Base-by-base conservation (phyloP, 2,329 filamentous ascomycete genomes). In the Elsinoe fawcettii region DNA sequence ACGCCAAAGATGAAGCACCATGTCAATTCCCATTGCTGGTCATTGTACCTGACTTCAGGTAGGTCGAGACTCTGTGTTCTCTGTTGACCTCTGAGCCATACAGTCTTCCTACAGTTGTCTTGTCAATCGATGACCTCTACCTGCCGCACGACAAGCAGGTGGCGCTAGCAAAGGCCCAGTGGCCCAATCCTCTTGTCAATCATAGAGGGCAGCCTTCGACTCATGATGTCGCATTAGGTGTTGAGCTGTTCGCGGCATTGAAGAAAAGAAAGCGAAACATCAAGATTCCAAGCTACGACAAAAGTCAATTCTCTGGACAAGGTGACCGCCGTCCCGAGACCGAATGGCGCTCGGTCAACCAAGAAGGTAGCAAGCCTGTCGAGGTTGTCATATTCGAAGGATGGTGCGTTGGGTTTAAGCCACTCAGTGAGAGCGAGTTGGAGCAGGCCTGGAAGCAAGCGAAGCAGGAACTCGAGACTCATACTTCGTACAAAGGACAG, bases 71-170 rank as follows among this genome's bases (percentile, higher is more conserved):
- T 3, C 80, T 95, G 43, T 79, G 83, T 62, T 69, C 76, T 18
- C 81, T 80, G 12, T 80, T 92, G 36, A 76, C 80, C 32, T 73
- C 74, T 47, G 70, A 75, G 12, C 79, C 79, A 1, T 77, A 85
- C 66, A 78, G 78, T 18, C 77, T 88, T 22, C 74, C 79, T 58
- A 86, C 86, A 2, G 76, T 88, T 51, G 85, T 90, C 55, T 80
- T 89, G 70, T 91, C 87, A 69, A 86, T 96, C 62, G 91, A 96
- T 70, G 90, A 96, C 73, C 84, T 96, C 64, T 96, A 96, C 73
- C 83, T 95, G 56, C 79, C 82, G 12, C 88, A 88, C 68, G 74
- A 76, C 20, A 79, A 85, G 62, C 88, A 93, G 69, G 69, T 79
- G 25, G 75, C 77, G 1, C 80, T 95, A 20, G 84, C 87, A 23